Conservation (phyloP, 2,329 filamentous ascomycete genomes). For the Macroventuria anomochaeta region DNA sequence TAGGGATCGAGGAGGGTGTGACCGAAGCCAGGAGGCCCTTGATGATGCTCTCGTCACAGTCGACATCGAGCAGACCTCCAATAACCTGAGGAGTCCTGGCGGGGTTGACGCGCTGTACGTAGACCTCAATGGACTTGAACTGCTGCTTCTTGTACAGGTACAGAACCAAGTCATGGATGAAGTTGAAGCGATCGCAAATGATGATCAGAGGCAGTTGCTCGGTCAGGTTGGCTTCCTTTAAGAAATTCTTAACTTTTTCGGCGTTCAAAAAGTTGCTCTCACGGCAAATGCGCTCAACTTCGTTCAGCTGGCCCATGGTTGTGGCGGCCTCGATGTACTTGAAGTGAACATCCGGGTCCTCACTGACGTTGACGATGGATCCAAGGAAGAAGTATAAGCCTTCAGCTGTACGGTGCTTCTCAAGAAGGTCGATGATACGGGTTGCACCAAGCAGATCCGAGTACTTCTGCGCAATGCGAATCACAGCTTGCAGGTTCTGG, state of each 20-base stretch:
- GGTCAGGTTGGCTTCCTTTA: slow-evolving; percentile 91
- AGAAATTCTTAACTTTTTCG: slow-evolving; percentile 98
- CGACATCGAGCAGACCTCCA: slow-evolving; percentile 91
- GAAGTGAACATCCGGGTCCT: slow-evolving; percentile 95
- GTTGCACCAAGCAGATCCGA: slow-evolving; percentile 91
- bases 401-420: slow-evolving; percentile 97
- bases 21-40: slow-evolving; percentile 88
- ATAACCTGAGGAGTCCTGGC: slow-evolving; percentile 89
- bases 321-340: slow-evolving; percentile 99
- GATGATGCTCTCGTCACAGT: slow-evolving; percentile 96
- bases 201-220: slow-evolving; percentile 97
- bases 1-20: slow-evolving; percentile 82
- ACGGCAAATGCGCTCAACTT: slow-evolving; percentile 96
- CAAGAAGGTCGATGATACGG: slow-evolving; percentile 87
- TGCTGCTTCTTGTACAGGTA: slow-evolving; percentile 99
- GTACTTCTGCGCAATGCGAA: slow-evolving; percentile 97
- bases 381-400: slow-evolving; percentile 98
- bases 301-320: slow-evolving; percentile 88
- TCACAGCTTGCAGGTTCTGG: slow-evolving; percentile 92
- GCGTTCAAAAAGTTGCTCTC: slow-evolving; percentile 84
- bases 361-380: slow-evolving; percentile 95
- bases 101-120: slow-evolving; percentile 96
- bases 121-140: slow-evolving; percentile 98
- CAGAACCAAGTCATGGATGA: slow-evolving; percentile 93
- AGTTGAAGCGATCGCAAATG: slow-evolving; percentile 99